These are phyloP conservation scores for Aspergillus sergii DNA, from an alignment of 2,329 filamentous ascomycete genomes.

Conservation along the genomic window DNA sequence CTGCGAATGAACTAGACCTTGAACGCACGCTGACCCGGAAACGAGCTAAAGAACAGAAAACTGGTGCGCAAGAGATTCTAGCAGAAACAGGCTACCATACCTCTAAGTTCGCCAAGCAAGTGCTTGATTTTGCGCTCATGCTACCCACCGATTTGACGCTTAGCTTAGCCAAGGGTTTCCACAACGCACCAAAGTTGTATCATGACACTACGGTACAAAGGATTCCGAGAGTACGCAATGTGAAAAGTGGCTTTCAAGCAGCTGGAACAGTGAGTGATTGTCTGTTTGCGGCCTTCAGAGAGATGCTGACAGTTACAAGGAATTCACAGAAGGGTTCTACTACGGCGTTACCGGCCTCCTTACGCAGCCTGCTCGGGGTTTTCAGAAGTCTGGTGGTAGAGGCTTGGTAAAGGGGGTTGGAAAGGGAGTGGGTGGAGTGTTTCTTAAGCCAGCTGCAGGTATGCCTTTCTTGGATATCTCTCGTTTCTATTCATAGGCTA, in stretches of 20 bases:
- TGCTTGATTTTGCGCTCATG: conserved; percentile 74
- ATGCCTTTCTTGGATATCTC: conserved; percentile 28
- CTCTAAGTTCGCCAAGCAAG: conserved; percentile 68
- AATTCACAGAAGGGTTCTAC: conserved; percentile 75
- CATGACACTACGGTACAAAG: conserved; percentile 80
- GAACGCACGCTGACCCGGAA: conserved; percentile 16
- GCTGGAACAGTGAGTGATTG: conserved; percentile 63
- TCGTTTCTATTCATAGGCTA: neutral
- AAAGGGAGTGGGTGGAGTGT: conserved; percentile 78
- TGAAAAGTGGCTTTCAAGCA: conserved; percentile 74
- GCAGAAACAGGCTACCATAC: conserved; percentile 66
- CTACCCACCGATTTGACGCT: conserved; percentile 84
- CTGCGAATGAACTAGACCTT: conserved; percentile 9
- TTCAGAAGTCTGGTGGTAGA: conserved; percentile 63
- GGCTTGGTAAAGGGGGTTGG: conserved; percentile 79
- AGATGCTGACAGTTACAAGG: conserved; percentile 39
- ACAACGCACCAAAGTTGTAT: conserved; percentile 83
- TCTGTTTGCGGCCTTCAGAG: no score
- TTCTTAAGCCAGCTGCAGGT: conserved; percentile 82
- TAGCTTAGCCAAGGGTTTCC: conserved; percentile 80
- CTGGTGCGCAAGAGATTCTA: conserved; percentile 10
- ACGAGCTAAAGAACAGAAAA: conserved; percentile 5
- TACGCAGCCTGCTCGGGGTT: conserved; percentile 73
- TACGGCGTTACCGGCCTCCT: conserved; percentile 81
- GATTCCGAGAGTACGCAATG: conserved; percentile 75